Conservation (phyloP, 768 basidiomycete species). For the Clathrus columnatus region DNA sequence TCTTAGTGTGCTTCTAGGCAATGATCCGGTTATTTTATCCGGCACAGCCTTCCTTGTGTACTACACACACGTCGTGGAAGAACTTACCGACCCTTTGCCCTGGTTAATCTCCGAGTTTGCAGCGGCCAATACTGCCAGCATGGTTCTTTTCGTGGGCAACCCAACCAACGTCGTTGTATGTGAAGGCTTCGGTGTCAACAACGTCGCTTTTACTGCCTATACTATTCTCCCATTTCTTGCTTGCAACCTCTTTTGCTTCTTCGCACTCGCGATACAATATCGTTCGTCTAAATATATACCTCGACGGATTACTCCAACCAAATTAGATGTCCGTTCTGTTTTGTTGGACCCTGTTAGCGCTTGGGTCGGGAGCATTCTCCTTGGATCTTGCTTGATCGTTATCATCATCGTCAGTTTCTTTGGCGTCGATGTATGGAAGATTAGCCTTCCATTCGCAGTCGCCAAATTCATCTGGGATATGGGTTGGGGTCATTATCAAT, state of each 20-base stretch:
- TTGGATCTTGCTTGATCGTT: slow-evolving; percentile 59
- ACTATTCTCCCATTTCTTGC: slow-evolving; percentile 74
- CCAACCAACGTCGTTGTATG: slow-evolving; percentile 92
- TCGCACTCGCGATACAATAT: slow-evolving; percentile 52
- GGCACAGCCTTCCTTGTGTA: slow-evolving; percentile 89
- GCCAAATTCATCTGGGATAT: slow-evolving; percentile 64
- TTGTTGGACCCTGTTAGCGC: slow-evolving; percentile 72
- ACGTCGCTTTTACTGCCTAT: slow-evolving; percentile 69
- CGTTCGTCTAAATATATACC: slow-evolving; percentile 47
- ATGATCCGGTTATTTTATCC: slow-evolving; percentile 88
- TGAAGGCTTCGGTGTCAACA: slow-evolving; percentile 77
- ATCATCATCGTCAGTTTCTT: slow-evolving; percentile 72
- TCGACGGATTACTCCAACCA: slow-evolving; percentile 25
- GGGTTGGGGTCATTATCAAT: slow-evolving; percentile 42
- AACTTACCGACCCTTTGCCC: slow-evolving; percentile 39
- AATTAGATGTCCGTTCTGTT: slow-evolving; percentile 39
- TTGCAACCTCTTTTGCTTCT: slow-evolving; percentile 50
- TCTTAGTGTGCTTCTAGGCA: slow-evolving; percentile 76
- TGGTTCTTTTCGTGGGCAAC: slow-evolving; percentile 72
- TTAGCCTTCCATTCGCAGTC: slow-evolving; percentile 72
- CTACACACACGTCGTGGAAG: slow-evolving; percentile 53
- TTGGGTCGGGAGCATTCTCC: slow-evolving; percentile 57
- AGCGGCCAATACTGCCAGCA: slow-evolving; percentile 63
- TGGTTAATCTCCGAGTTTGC: slow-evolving; percentile 75
- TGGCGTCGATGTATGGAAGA: slow-evolving; percentile 73